Conservation (phyloP, 2,329 filamentous ascomycete species). For the Cytospora chrysosperma region DNA sequence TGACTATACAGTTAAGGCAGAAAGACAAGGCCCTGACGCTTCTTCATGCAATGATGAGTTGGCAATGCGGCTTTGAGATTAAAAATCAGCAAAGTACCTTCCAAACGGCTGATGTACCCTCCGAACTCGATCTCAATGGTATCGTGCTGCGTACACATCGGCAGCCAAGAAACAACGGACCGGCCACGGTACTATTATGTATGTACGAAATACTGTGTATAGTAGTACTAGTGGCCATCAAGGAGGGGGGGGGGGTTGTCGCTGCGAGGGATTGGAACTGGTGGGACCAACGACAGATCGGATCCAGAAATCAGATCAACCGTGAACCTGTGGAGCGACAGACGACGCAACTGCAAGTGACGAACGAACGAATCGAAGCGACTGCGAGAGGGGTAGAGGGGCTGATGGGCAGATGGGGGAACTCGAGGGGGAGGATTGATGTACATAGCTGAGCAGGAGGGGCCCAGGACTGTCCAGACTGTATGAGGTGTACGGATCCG, state of each 20-base stretch:
- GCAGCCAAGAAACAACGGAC: not conserved
- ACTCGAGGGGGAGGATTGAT: no score
- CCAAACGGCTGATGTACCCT: slow-evolving; percentile 16
- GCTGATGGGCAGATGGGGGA: not conserved
- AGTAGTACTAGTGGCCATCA: not conserved
- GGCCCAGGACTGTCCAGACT: no score
- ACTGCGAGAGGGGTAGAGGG: no score
- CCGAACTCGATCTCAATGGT: slow-evolving; percentile 2
- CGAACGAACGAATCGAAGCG: not conserved
- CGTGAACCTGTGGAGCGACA: slow-evolving; percentile 16
- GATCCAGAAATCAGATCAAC: slow-evolving; percentile 13
- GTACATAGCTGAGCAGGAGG: no score
- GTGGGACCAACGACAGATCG: slow-evolving; percentile 6
- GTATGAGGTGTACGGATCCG: no score
- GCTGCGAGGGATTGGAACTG: not conserved
- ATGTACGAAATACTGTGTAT: not conserved
- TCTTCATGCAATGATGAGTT: slow-evolving; percentile 75
- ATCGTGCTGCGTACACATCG: not conserved
- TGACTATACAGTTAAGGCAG: slow-evolving; percentile 35
- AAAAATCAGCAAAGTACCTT: slow-evolving; percentile 33
- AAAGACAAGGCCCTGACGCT: slow-evolving; percentile 42
- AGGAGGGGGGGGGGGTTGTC: not conserved
- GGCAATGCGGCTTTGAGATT: slow-evolving; percentile 64
- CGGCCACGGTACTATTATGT: not conserved
- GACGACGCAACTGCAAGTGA: not conserved